Base-by-base conservation (phyloP, 2,329 filamentous ascomycete genomes). In the Myriosclerotinia duriaeana region DNA sequence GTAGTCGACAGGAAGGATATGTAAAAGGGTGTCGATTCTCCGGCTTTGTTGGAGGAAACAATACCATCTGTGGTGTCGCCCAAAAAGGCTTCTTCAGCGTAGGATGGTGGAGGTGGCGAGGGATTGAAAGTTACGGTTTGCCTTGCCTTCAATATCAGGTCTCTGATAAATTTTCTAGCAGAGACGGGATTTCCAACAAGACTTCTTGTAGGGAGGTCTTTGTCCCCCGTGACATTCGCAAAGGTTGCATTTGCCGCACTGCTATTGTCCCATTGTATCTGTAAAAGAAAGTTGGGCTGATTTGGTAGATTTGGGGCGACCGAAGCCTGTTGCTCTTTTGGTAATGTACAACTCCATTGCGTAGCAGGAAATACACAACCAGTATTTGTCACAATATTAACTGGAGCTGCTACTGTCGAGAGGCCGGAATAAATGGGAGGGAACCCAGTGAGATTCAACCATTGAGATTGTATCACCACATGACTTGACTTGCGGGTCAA, bases 11-110 rank as follows among this genome's bases (percentile, higher is more conserved):
- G 79, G 65, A 96, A 82, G 38, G 88, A 92, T 71, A 97, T 90
- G 77, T 89, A 96, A 78, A 97, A 96, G 0, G 94, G 93, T 0
- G 94, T 96, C 11, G 88, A 84, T 78, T 97, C 93, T 70, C 93
- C 93, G 0, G 88, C 88, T 77, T 94, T 97, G 5, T 88, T 79
- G 53, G 84, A 73, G 0, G 83, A 82, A 15, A 84, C 81, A 69
- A 91, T 87, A 0, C 84, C 83, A 73, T 98, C 94, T 0, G 93
- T 96, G 0, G 91, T 93, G 74, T 93, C 91, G 5, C 93, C 93
- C 9, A 97, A 78, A 74, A 97, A 97, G 69, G 80, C 84, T 78
- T 92, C 89, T 68, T 98, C 93, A 50, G n/a, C 72, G 64, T 69
- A 71, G 38, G 75, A 78, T 20, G 83, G 83, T 5, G 82, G 77